Evolutionary conservation across 768 basidiomycete species (phyloP), one percentile per base, ranked within the genome.

Genomic region (Pleurotus tuoliensis): DNA sequence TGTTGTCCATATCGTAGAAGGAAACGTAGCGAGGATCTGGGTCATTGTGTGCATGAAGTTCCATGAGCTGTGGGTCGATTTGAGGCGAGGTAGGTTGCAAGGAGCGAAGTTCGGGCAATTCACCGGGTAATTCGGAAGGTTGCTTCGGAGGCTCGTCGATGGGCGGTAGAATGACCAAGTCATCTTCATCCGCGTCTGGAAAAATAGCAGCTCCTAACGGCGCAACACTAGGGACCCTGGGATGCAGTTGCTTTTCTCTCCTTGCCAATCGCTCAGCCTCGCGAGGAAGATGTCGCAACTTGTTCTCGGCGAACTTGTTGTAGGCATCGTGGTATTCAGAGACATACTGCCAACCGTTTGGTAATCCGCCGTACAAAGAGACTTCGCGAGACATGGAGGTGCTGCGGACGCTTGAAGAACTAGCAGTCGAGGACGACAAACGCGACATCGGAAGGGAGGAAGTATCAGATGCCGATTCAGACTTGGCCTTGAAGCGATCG

Each of bases 261-360:
- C 39, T 24, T 38, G 30, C 52, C 40, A 25, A 22, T 3, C 51
- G 51, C 18, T 50, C 53, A 59, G 13, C 47, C 58, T 27, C 24
- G 47, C 49, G 22, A 41, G 58, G 20, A 20, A 53, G 38, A 39
- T 37, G 18, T 3, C 25, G n/a, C 6, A 43, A 45, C 45, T 61
- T 57, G 34, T 37, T 61, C n/a, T 38, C 49, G 12, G 55, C 49
- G 53, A 58, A 62, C 62, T 69, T 46, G 20, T 71, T 66, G 56
- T 74, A 65, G 3, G 74, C 75, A 43, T 68, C 64, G 22, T 67
- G 62, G 47, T 73, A 76, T 57, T 73, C 69, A 30, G 61, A 61
- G 56, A 72, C 67, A 61, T 69, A 76, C 56, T 78, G 78, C 78
- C 77, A 79, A 22, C 77, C 78, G 54, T 76, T 76, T 2, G 77